Conservation (phyloP, 2,329 filamentous ascomycete genomes). For the Clonostachys sp. region DNA sequence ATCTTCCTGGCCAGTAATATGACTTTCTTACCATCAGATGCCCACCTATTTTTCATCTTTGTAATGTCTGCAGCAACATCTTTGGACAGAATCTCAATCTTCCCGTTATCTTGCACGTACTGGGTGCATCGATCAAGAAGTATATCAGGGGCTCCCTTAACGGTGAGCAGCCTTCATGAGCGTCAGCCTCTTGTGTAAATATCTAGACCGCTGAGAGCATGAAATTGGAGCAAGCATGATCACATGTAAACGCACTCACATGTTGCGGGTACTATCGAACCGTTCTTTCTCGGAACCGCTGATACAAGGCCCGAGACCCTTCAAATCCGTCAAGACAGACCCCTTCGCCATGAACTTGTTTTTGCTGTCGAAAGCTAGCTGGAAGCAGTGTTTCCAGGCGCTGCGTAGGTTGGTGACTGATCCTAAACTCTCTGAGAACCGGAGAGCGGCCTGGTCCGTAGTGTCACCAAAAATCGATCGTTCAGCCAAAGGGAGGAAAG, state of each 20-base stretch:
- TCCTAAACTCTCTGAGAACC: slow-evolving; percentile 61
- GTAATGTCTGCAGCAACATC: slow-evolving; percentile 42
- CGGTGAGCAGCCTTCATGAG: slow-evolving; percentile 52
- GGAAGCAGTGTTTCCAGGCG: slow-evolving; percentile 62
- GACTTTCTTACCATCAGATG: slow-evolving; percentile 63
- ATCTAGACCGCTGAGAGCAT: neutral
- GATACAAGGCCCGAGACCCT: slow-evolving; percentile 26
- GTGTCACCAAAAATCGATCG: slow-evolving; percentile 70
- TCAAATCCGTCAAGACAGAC: slow-evolving; percentile 37
- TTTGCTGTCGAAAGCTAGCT: slow-evolving; percentile 75
- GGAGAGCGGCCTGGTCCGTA: slow-evolving; percentile 70
- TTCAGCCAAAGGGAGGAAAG: slow-evolving; percentile 49
- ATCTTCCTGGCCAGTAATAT: slow-evolving; percentile 61
- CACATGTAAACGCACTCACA: too few species aligned
- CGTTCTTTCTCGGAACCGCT: slow-evolving; percentile 24
- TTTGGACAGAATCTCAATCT: slow-evolving; percentile 41
- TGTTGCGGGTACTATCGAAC: slow-evolving; percentile 21
- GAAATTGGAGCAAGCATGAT: too few species aligned
- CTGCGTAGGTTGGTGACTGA: slow-evolving; percentile 52
- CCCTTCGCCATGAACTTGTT: slow-evolving; percentile 77
- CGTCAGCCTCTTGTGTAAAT: slow-evolving; percentile 7
- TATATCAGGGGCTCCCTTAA: slow-evolving; percentile 76
- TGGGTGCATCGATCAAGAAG: slow-evolving; percentile 59
- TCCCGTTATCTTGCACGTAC: slow-evolving; percentile 52
- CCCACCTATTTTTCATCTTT: slow-evolving; percentile 62